Evolutionary conservation across 495 filamentous ascomycete species (phyloP).

Genomic region (Letharia columbiana): DNA sequence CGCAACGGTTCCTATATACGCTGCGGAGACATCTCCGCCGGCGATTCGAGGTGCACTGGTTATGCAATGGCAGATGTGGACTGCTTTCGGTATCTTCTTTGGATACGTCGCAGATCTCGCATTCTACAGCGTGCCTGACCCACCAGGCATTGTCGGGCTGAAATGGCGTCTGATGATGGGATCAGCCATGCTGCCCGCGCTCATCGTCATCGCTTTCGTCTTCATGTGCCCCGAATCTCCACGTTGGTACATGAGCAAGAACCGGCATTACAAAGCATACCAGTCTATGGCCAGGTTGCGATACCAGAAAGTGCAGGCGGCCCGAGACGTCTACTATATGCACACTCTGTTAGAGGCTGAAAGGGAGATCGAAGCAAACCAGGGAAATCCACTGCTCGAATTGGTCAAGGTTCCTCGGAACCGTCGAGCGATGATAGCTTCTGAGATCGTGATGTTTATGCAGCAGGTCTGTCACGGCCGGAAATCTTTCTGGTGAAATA

Average conservation of each 20-base stretch:
- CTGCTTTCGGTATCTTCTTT: constrained; percentile 62
- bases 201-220: constrained; percentile 61
- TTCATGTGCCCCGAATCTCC: constrained; percentile 69
- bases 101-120: constrained; percentile 65
- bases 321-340: constrained; percentile 77
- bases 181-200: constrained; percentile 64
- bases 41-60: constrained; percentile 66
- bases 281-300: constrained; percentile 57
- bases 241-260: constrained; percentile 70
- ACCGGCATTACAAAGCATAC: constrained; percentile 57
- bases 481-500: not conserved
- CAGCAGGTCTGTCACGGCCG: constrained; percentile 52
- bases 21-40: constrained; percentile 66
- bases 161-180: constrained; percentile 84
- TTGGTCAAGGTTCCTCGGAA: constrained; percentile 68
- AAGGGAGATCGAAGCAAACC: constrained; percentile 44
- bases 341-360: constrained; percentile 63
- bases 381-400: constrained; percentile 56
- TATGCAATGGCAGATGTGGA: constrained; percentile 86
- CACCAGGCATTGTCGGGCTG: constrained; percentile 41
- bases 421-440: constrained; percentile 66
- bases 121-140: constrained; percentile 50
- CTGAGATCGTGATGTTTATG: constrained; percentile 77
- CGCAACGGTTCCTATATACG: constrained; percentile 70
- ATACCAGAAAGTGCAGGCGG: constrained; percentile 64